Evolutionary conservation across 257 asterid species (phyloP).

Genomic region (Salvia splendens): DNA sequence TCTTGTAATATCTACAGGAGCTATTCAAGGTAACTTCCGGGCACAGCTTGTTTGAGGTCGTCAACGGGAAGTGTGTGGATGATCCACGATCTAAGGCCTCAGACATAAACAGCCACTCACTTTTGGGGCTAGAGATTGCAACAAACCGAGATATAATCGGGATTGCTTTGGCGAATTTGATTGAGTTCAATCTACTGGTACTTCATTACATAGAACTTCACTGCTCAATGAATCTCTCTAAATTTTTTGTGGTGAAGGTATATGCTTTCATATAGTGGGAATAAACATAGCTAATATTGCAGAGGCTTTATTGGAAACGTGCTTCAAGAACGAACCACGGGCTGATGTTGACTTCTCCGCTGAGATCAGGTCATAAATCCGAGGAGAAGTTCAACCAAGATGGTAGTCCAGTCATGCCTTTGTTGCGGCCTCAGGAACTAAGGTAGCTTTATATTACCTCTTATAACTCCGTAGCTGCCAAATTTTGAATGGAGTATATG

Average conservation of each 20-base stretch:
- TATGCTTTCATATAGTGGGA: slow-evolving; percentile 15
- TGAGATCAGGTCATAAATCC: slow-evolving; percentile 57
- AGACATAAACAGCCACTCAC: slow-evolving; percentile 76
- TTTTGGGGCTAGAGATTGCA: slow-evolving; percentile 78
- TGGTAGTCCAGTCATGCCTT: slow-evolving; percentile 53
- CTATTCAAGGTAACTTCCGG: slow-evolving; percentile 83
- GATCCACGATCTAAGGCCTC: slow-evolving; percentile 94
- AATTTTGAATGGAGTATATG: neutral
- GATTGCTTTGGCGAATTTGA: slow-evolving; percentile 86
- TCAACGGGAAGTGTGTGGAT: slow-evolving; percentile 85
- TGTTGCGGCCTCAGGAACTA: slow-evolving; percentile 88
- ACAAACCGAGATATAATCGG: slow-evolving; percentile 83
- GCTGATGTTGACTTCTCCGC: slow-evolving; percentile 88
- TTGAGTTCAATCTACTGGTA: slow-evolving; percentile 40
- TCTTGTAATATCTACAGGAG: slow-evolving; percentile 48
- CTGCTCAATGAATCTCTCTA: neutral
- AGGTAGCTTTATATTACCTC: slow-evolving; percentile 47
- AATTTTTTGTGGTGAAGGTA: slow-evolving; percentile 19
- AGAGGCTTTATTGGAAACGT: slow-evolving; percentile 98
- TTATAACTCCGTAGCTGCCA: slow-evolving; percentile 25
- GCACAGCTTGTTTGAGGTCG: slow-evolving; percentile 74
- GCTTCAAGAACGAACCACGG: slow-evolving; percentile 79
- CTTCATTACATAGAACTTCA: neutral
- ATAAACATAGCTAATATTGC: slow-evolving; percentile 35
- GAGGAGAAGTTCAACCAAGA: slow-evolving; percentile 51